Evolutionary conservation across 75 land plant species (phyloP).

Genomic region (Pinus tabuliformis): DNA sequence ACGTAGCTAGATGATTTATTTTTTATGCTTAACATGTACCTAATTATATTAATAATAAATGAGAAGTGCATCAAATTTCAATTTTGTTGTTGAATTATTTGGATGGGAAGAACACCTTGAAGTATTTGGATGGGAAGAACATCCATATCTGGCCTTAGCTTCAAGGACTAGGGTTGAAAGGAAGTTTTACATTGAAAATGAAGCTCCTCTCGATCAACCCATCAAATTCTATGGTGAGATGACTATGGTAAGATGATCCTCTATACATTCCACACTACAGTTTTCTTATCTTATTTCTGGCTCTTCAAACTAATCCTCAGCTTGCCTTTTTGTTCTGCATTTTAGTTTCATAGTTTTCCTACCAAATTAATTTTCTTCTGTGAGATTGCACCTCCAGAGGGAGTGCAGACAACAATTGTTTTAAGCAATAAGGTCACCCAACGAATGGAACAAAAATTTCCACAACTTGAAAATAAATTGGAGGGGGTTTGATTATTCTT

Average conservation of each 20-base stretch:
- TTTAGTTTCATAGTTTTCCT: background rate
- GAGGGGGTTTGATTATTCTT: background rate
- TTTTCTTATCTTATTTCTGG: no score
- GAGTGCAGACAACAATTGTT: slow-evolving; percentile 10
- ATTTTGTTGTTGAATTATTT: background rate
- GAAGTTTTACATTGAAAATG: slow-evolving; percentile 40
- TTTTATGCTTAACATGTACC: no score
- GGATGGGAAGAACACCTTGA: slow-evolving; percentile 44
- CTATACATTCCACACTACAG: no score
- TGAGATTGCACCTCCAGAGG: slow-evolving; percentile 9
- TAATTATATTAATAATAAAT: no score
- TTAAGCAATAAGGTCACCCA: slow-evolving; percentile 5
- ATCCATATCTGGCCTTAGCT: slow-evolving; percentile 36
- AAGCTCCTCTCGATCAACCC: slow-evolving; percentile 24
- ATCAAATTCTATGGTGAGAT: slow-evolving; percentile 54
- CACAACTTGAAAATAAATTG: background rate
- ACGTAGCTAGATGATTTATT: no score
- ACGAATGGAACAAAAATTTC: background rate
- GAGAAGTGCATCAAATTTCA: no score
- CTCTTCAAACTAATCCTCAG: no score
- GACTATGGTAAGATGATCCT: slow-evolving; percentile 21
- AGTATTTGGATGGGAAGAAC: slow-evolving; percentile 36
- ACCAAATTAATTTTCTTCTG: slow-evolving; percentile 11
- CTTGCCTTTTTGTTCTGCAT: background rate
- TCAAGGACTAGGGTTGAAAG: slow-evolving; percentile 18